Evolutionary conservation across 1,139 yeast species (phyloP).

Genomic region (Pichiaceae sp.): DNA sequence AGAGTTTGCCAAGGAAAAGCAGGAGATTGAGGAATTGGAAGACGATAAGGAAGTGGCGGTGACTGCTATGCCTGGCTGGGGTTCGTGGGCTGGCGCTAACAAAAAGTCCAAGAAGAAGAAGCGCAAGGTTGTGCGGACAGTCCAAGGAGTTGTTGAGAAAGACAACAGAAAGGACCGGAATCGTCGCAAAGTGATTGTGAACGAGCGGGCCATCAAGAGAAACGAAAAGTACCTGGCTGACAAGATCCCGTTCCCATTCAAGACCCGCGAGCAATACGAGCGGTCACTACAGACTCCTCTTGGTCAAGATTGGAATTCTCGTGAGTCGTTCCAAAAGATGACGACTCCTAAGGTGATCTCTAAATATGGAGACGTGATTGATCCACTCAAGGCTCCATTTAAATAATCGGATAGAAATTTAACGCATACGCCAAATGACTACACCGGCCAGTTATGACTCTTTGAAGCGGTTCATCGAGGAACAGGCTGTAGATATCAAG

Average conservation of each 20-base stretch:
- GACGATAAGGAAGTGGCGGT: constrained; percentile 64
- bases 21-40: constrained; percentile 60
- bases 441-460: constrained; percentile 15
- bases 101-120: constrained; percentile 43
- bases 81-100: constrained; percentile 68
- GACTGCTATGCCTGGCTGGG: constrained; percentile 93
- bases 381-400: constrained; percentile 52
- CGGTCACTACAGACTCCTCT: constrained; percentile 91
- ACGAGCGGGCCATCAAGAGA: constrained; percentile 80
- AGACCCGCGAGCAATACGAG: constrained; percentile 89
- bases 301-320: constrained; percentile 94
- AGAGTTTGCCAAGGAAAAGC: constrained; percentile 66
- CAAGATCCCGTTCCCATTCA: constrained; percentile 90
- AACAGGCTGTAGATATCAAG: constrained; percentile 14
- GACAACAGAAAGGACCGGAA: constrained; percentile 73
- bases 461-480: constrained; percentile 15
- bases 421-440: background rate
- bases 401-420: no score
- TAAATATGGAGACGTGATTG: constrained; percentile 84
- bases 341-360: constrained; percentile 85
- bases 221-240: constrained; percentile 76
- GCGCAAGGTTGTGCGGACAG: constrained; percentile 53
- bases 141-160: constrained; percentile 60
- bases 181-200: constrained; percentile 75
- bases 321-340: constrained; percentile 76